These are phyloP conservation scores for Cantharellus anzutake DNA, from an alignment of 768 basidiomycete species.

Conservation along the genomic window DNA sequence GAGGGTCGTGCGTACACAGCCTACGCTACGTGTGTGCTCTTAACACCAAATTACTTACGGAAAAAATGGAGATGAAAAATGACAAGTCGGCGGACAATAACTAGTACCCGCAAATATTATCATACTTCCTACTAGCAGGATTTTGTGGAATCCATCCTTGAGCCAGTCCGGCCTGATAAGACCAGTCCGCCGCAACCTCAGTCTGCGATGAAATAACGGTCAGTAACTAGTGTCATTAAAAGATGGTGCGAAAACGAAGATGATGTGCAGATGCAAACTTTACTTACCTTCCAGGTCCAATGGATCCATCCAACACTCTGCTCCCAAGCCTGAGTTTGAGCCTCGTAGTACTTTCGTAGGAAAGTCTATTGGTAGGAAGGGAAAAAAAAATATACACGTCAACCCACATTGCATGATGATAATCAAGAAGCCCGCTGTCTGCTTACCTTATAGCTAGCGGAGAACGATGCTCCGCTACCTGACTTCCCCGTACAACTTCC, in stretches of 20 bases:
- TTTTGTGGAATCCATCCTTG: slow-evolving; percentile 52
- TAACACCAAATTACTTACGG: no score
- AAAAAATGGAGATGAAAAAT: background rate
- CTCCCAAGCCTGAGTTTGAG: slow-evolving; percentile 59
- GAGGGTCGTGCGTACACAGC: no score
- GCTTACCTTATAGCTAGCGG: slow-evolving; percentile 32
- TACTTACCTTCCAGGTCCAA: slow-evolving; percentile 59
- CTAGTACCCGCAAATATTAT: background rate
- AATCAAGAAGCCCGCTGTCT: slow-evolving; percentile 35
- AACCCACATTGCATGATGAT: slow-evolving; percentile 12
- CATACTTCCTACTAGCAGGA: background rate
- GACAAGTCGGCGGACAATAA: background rate
- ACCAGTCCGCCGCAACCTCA: slow-evolving; percentile 58
- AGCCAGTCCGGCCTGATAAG: slow-evolving; percentile 50
- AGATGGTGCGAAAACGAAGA: no score
- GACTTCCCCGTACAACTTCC: slow-evolving; percentile 61
- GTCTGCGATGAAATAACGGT: slow-evolving; percentile 18
- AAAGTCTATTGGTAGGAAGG: slow-evolving; percentile 14
- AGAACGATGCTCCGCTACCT: slow-evolving; percentile 38
- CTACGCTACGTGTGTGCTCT: no score
- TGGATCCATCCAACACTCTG: slow-evolving; percentile 51
- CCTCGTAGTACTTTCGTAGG: slow-evolving; percentile 49
- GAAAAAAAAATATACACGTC: background rate
- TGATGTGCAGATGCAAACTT: background rate
- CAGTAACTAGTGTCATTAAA: no score